Conservation (phyloP, 169 alveolate species). For the Besnoitia besnoiti region DNA sequence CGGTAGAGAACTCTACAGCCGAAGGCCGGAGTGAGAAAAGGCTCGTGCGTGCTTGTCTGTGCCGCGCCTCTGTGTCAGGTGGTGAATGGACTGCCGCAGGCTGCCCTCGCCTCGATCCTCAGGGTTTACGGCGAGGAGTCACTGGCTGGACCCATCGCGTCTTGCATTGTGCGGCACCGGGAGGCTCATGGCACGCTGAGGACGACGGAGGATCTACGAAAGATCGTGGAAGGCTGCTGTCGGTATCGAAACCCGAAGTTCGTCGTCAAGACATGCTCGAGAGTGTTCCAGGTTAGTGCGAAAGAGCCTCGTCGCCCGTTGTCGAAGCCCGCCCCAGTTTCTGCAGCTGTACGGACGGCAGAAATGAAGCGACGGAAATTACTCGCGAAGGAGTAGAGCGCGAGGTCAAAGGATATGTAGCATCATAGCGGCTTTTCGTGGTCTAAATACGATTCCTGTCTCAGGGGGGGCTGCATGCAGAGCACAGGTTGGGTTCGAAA, state of each 20-base stretch:
- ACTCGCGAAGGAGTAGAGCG: no score
- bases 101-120: not conserved
- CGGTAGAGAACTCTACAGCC: no score
- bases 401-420: no score
- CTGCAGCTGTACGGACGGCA: not conserved
- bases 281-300: conserved; percentile 52
- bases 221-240: conserved; percentile 51
- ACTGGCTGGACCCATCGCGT: not conserved
- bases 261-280: conserved; percentile 44
- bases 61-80: not conserved
- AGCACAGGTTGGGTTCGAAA: no score
- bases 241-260: conserved; percentile 17
- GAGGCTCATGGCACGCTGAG: not conserved
- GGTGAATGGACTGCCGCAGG: conserved; percentile 20
- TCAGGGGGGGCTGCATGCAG: no score
- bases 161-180: not conserved
- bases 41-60: no score
- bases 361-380: no score
- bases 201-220: conserved; percentile 45
- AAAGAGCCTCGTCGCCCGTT: not conserved
- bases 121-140: conserved; percentile 2
- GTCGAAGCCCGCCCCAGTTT: not conserved
- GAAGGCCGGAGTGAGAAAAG: no score
- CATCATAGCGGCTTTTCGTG: no score
- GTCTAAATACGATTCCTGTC: no score